Evolutionary conservation across 495 filamentous ascomycete genomes (phyloP).

Genomic region (Hypomontagnella submonticulosa): DNA sequence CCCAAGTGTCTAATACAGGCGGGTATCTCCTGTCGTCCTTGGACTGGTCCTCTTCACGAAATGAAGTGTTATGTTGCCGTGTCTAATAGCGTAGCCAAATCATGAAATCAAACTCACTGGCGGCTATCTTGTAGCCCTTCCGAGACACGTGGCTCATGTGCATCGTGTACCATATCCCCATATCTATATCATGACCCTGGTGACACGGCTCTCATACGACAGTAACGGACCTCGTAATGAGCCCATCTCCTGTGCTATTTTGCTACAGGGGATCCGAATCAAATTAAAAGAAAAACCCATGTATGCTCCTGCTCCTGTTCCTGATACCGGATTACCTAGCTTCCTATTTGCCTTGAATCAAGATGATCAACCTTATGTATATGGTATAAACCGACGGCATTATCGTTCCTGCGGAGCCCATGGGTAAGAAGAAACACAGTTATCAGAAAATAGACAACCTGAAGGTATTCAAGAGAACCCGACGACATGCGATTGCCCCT

Average conservation of each 20-base stretch:
- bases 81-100: constrained; percentile 12
- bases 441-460: constrained; percentile 1
- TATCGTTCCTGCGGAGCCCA: not conserved
- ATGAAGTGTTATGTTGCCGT: constrained; percentile 15
- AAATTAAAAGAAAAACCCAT: constrained; percentile 21
- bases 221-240: constrained; percentile 1
- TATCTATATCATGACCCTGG: constrained; percentile 18
- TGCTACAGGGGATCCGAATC: constrained; percentile 1
- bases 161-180: constrained; percentile 11
- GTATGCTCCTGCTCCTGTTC: constrained; percentile 32
- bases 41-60: constrained; percentile 2
- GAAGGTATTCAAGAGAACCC: constrained; percentile 9
- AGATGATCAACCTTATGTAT: constrained; percentile 16
- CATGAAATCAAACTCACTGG: constrained; percentile 27
- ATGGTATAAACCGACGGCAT: constrained; percentile 1
- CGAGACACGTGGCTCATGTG: constrained; percentile 18
- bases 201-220: constrained; percentile 16
- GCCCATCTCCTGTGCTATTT: not conserved
- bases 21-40: constrained; percentile 1
- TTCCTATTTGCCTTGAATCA: constrained; percentile 20
- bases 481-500: not conserved
- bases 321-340: constrained; percentile 14
- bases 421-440: not conserved
- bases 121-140: constrained; percentile 2
- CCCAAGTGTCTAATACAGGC: constrained; percentile 3